Evolutionary conservation across 1,139 yeast species (phyloP).

Genomic region (Geotrichum australiense): DNA sequence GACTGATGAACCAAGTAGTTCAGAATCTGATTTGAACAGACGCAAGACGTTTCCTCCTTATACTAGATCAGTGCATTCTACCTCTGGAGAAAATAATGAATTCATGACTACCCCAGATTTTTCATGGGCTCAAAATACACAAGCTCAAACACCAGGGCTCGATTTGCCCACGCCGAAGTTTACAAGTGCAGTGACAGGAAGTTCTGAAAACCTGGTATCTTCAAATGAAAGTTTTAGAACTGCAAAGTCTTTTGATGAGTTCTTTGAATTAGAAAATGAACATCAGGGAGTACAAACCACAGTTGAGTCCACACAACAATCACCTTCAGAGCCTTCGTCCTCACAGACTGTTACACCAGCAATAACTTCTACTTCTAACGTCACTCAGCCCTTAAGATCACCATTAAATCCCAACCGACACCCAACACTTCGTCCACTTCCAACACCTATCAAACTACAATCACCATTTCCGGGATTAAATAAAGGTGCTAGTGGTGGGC

Average conservation of each 20-base stretch:
- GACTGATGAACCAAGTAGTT: slow-evolving; percentile 13
- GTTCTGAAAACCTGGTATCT: slow-evolving; percentile 16
- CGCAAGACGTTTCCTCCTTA: too few relatives aligned
- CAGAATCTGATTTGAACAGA: slow-evolving; percentile 10
- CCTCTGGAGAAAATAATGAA: not conserved
- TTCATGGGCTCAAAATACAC: slow-evolving; percentile 1
- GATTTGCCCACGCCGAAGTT: slow-evolving; percentile 11
- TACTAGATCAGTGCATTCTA: too few relatives aligned
- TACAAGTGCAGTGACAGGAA: not conserved
- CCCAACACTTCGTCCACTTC: not conserved
- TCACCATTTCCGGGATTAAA: slow-evolving; percentile 4
- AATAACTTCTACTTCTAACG: too few relatives aligned
- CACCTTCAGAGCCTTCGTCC: slow-evolving; percentile 15
- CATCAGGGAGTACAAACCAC: too few relatives aligned
- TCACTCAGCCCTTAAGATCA: slow-evolving; percentile 1
- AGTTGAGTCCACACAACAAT: too few relatives aligned
- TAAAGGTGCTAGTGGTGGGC: not conserved
- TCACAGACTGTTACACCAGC: not conserved
- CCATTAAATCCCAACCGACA: not conserved
- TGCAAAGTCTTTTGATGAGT: slow-evolving; percentile 12
- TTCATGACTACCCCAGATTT: slow-evolving; percentile 5
- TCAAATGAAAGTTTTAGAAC: slow-evolving; percentile 15
- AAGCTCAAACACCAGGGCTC: not conserved
- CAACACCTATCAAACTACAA: not conserved
- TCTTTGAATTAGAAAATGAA: too few relatives aligned